These are phyloP conservation scores for Entomortierella lignicola DNA, from an alignment of 192 early-diverging fungal genomes.

Conservation along the genomic window DNA sequence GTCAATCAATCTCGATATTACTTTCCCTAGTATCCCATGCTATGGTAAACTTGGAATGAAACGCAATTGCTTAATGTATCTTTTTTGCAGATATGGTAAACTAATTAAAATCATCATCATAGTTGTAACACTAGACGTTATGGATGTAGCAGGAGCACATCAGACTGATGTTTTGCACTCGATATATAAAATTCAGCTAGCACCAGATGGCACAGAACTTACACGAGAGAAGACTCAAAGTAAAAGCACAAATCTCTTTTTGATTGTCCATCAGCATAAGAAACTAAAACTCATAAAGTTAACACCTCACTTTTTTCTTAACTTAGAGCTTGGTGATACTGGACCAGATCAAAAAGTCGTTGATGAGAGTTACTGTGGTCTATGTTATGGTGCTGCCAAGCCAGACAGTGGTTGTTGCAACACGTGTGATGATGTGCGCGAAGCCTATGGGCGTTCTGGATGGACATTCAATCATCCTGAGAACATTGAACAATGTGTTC, in stretches of 20 bases:
- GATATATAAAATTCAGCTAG: conserved; percentile 85
- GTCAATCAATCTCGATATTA: conserved; percentile 89
- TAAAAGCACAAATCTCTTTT: conserved; percentile 29
- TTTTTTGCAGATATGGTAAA: too few species aligned
- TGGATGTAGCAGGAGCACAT: conserved; percentile 93
- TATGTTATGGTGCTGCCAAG: conserved; percentile 84
- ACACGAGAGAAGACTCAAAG: conserved; percentile 64
- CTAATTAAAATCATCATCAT: not conserved
- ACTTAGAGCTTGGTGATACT: conserved; percentile 63
- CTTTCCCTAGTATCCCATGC: conserved; percentile 92
- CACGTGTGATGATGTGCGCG: conserved; percentile 90
- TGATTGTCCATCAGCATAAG: too few species aligned
- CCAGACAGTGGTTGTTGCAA: conserved; percentile 90
- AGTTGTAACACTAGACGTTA: conserved; percentile 93
- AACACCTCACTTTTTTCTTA: not conserved
- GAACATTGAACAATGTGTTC: conserved; percentile 89
- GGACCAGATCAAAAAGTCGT: conserved; percentile 35
- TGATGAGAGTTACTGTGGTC: conserved; percentile 81
- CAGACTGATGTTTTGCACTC: conserved; percentile 84
- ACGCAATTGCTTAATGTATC: too few species aligned
- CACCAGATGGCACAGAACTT: conserved; percentile 74
- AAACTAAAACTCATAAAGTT: too few species aligned
- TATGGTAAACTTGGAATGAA: conserved; percentile 67
- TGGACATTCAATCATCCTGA: conserved; percentile 87
- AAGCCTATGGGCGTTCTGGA: conserved; percentile 82